Percentiles rank a stretch among this genome's conserved stretches.
These are phyloP conservation scores for Crepidotus sp. DNA, from an alignment of 1,284 basidiomycete genomes.

Conservation along the genomic window DNA sequence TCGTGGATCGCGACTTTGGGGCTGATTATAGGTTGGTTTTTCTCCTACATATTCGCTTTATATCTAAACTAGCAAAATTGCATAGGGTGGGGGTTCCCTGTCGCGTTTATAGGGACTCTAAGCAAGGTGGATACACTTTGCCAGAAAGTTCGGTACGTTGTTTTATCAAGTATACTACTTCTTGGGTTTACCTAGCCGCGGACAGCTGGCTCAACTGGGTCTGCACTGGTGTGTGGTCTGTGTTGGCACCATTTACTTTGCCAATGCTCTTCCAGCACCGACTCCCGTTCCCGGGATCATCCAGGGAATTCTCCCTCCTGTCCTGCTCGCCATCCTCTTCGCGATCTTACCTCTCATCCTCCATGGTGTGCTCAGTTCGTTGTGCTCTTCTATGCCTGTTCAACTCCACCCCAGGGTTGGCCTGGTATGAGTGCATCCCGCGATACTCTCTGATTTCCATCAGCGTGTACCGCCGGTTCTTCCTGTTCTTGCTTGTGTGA, in stretches of 20 bases:
- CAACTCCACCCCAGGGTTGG: conserved; percentile 34
- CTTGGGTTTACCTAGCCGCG: not conserved
- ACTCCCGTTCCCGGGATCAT: conserved; percentile 57
- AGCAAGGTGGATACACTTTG: conserved; percentile 40
- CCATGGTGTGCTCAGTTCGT: conserved; percentile 35
- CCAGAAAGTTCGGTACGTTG: conserved; percentile 30
- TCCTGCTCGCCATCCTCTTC: conserved; percentile 62
- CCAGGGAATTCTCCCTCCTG: conserved; percentile 60
- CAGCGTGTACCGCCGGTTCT: conserved; percentile 69
- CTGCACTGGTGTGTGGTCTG: conserved; percentile 27
- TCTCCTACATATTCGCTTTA: too few species aligned
- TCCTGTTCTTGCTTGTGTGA: conserved; percentile 66
- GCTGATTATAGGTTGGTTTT: too few species aligned
- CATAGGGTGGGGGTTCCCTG: conserved; percentile 63
- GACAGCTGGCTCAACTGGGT: conserved; percentile 59
- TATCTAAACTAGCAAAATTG: too few species aligned
- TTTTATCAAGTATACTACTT: not conserved
- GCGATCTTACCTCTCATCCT: conserved; percentile 63
- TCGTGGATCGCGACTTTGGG: conserved; percentile 43
- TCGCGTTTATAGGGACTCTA: conserved; percentile 41
- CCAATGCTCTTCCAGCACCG: conserved; percentile 26
- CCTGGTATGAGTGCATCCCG: conserved; percentile 67
- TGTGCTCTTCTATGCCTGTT: not conserved
- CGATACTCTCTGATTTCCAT: conserved; percentile 65
- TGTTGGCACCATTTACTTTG: not conserved